phyloP scores from a whole-genome alignment of 352 stramenopile species.

The Phytophthora hibernalis region DNA sequence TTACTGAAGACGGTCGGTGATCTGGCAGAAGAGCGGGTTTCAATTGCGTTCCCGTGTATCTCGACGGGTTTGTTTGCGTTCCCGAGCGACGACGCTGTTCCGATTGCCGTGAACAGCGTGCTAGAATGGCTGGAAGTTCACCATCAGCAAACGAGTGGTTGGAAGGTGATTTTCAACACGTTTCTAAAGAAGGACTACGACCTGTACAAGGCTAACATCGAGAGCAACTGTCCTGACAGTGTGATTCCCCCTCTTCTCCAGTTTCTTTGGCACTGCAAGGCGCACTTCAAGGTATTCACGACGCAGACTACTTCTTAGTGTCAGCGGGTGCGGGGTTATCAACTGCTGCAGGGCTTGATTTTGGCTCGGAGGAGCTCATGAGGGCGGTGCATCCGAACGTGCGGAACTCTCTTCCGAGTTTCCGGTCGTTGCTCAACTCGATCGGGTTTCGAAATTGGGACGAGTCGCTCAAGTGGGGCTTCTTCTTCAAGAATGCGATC shows the following conservation, averaged over 20 bases:
- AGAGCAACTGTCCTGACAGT: slow-evolving; percentile 27
- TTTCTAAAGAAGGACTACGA: slow-evolving; percentile 66
- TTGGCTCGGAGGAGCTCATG: slow-evolving; percentile 62
- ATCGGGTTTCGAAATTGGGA: slow-evolving; percentile 53
- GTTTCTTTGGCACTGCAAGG: slow-evolving; percentile 35
- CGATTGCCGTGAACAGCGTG: slow-evolving; percentile 55
- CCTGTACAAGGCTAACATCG: slow-evolving; percentile 53
- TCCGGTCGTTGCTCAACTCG: slow-evolving; percentile 53
- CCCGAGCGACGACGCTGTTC: slow-evolving; percentile 56
- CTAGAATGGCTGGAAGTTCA: slow-evolving; percentile 57
- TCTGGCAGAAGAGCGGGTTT: slow-evolving; percentile 20
- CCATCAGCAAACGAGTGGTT: slow-evolving; percentile 32
- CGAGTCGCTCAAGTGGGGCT: slow-evolving; percentile 50
- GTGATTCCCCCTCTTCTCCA: slow-evolving; percentile 29
- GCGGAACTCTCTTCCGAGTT: slow-evolving; percentile 35
- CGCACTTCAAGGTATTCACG: slow-evolving; percentile 45
- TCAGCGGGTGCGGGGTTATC: slow-evolving; percentile 59
- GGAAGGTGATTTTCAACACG: slow-evolving; percentile 79
- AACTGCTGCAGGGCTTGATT: slow-evolving; percentile 61
- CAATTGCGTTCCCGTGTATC: slow-evolving; percentile 72
- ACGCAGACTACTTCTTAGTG: slow-evolving; percentile 70
- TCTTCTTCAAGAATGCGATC: slow-evolving; percentile 61
- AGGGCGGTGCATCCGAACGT: slow-evolving; percentile 49
- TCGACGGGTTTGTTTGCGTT: slow-evolving; percentile 78
- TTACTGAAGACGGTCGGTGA: slow-evolving; percentile 43